Conservation (phyloP, 2,329 filamentous ascomycete genomes). For the Colletotrichum simmondsii region DNA sequence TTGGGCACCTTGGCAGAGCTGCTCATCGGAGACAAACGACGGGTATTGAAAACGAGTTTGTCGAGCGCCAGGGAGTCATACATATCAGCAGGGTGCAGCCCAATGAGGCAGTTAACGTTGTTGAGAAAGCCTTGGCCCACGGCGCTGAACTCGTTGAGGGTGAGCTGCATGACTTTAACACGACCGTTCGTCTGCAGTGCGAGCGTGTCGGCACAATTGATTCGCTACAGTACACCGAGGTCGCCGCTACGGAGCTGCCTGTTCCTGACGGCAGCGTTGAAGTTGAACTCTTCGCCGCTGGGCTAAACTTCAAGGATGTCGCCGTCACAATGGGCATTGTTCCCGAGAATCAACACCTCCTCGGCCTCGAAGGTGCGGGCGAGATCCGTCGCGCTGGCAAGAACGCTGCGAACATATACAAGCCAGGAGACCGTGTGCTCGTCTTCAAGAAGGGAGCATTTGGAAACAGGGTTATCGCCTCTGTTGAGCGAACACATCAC, state of each 20-base stretch:
- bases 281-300: background rate
- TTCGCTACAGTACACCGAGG: background rate
- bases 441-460: background rate
- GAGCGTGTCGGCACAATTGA: slow-evolving; percentile 5
- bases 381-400: background rate
- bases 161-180: background rate
- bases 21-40: background rate
- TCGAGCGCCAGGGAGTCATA: slow-evolving; percentile 39
- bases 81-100: slow-evolving; percentile 15
- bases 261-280: background rate
- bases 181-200: background rate
- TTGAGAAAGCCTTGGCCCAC: no score
- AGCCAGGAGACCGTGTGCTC: background rate
- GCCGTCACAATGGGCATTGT: slow-evolving; percentile 2
- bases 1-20: background rate
- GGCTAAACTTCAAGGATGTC: slow-evolving; percentile 16
- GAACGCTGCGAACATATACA: background rate
- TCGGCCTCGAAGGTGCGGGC: slow-evolving; percentile 9
- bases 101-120: no score
- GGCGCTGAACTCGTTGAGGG: no score
- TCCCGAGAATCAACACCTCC: background rate
- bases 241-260: background rate
- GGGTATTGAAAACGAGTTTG: slow-evolving; percentile 39
- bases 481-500: background rate
- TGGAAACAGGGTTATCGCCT: background rate